These are phyloP conservation scores for Corymbia citriodora DNA, from an alignment of 441 rosid species.

Conservation along the genomic window DNA sequence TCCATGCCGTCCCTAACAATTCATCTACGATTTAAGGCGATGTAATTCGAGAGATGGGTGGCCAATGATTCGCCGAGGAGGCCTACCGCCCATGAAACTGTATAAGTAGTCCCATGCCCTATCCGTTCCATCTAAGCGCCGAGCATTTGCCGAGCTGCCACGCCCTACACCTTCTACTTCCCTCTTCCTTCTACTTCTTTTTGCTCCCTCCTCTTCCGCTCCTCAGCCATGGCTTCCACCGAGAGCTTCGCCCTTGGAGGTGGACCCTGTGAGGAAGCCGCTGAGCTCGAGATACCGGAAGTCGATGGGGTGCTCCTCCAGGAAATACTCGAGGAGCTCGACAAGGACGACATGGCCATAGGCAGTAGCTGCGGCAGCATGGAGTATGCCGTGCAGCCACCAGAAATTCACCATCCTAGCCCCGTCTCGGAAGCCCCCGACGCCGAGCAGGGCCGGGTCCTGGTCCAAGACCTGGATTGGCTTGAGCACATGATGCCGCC, in stretches of 20 bases:
- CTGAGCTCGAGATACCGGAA: slow-evolving; percentile 8
- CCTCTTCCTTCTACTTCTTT: neutral
- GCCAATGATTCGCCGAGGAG: neutral
- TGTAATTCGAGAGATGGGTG: neutral
- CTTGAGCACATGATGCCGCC: neutral
- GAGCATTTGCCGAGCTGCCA: neutral
- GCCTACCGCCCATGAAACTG: neutral
- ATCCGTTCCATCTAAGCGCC: neutral
- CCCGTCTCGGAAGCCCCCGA: neutral
- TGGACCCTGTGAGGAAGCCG: neutral
- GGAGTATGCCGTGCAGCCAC: neutral
- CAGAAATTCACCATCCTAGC: neutral
- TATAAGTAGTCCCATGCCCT: neutral
- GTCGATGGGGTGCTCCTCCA: slow-evolving; percentile 5
- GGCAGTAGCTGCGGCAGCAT: neutral
- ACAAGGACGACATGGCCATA: neutral
- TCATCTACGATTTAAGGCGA: neutral
- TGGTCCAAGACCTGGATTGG: neutral
- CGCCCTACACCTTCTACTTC: neutral
- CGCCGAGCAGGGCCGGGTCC: neutral
- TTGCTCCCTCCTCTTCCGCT: neutral
- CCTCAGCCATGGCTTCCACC: neutral
- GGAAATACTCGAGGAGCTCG: slow-evolving; percentile 8
- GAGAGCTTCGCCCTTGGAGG: neutral
- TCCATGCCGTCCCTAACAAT: neutral